These are phyloP conservation scores for Atalantia buxifolia DNA, from an alignment of 345 rosid genomes.

Conservation along the genomic window DNA sequence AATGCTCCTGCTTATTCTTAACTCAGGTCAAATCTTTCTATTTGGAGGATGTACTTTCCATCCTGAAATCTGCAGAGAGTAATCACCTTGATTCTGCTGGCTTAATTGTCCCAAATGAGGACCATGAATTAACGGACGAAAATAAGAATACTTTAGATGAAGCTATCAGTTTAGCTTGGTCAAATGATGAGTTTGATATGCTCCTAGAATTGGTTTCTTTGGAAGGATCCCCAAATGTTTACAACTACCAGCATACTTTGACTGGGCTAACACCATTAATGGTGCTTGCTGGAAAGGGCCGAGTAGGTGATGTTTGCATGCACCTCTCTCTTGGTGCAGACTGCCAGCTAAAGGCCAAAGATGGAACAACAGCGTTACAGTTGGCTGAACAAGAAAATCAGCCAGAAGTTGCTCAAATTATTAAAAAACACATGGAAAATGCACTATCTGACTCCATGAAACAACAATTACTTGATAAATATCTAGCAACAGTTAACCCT, in stretches of 20 bases:
- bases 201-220: constrained; percentile 72
- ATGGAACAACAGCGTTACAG: constrained; percentile 62
- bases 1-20: constrained; percentile 19
- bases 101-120: constrained; percentile 30
- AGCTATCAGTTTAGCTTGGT: constrained; percentile 80
- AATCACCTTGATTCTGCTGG: constrained; percentile 50
- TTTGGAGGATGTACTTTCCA: constrained; percentile 82
- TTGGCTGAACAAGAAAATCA: constrained; percentile 67
- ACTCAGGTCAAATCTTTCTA: constrained; percentile 67
- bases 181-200: constrained; percentile 71
- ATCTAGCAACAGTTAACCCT: constrained; percentile 55
- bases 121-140: constrained; percentile 51
- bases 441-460: constrained; percentile 31
- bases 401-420: constrained; percentile 59
- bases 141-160: constrained; percentile 71
- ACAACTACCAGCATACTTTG: constrained; percentile 71
- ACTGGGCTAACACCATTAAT: constrained; percentile 77
- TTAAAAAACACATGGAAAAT: constrained; percentile 49
- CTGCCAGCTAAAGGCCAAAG: constrained; percentile 53
- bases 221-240: constrained; percentile 46
- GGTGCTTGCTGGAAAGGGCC: constrained; percentile 89
- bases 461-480: constrained; percentile 61
- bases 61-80: constrained; percentile 54
- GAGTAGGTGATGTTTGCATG: constrained; percentile 75
- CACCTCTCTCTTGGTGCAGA: constrained; percentile 79